phyloP scores from a whole-genome alignment of 495 filamentous ascomycete species.

The Podospora anserina region DNA sequence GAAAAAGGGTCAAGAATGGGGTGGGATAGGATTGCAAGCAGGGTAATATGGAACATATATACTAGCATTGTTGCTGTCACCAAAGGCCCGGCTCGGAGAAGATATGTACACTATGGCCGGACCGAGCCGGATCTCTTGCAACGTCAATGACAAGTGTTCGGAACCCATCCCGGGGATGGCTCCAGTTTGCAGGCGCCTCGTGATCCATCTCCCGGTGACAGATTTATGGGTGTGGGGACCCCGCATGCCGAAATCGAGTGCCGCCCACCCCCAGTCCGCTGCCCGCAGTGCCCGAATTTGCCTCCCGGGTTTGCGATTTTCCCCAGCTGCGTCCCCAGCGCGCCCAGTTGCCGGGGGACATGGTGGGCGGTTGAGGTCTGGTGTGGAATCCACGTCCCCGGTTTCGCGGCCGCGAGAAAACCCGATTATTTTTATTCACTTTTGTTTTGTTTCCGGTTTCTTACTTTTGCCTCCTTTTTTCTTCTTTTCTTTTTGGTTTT shows the following conservation, averaged over 20 bases:
- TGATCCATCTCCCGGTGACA: neutral
- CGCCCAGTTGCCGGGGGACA: neutral
- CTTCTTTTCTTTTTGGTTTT: neutral
- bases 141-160: neutral
- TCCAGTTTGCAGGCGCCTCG: neutral
- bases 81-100: no score
- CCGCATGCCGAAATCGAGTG: constrained; percentile 29
- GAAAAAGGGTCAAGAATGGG: neutral
- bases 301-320: neutral
- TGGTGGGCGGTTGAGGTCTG: neutral
- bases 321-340: neutral
- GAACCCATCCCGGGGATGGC: neutral
- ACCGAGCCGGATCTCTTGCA: neutral
- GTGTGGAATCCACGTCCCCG: constrained; percentile 17
- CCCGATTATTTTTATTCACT: constrained; percentile 19
- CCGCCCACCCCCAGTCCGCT: constrained; percentile 25
- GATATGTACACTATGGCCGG: neutral
- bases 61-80: neutral
- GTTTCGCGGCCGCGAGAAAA: constrained; percentile 20
- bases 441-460: constrained; percentile 9
- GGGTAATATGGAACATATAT: neutral
- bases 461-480: constrained; percentile 10
- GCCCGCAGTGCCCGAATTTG: constrained; percentile 10
- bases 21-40: neutral
- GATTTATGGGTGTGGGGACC: constrained; percentile 12